Evolutionary conservation across 768 basidiomycete species (phyloP), one percentile per base, ranked within the genome.

Genomic region (Podaxis sp.): DNA sequence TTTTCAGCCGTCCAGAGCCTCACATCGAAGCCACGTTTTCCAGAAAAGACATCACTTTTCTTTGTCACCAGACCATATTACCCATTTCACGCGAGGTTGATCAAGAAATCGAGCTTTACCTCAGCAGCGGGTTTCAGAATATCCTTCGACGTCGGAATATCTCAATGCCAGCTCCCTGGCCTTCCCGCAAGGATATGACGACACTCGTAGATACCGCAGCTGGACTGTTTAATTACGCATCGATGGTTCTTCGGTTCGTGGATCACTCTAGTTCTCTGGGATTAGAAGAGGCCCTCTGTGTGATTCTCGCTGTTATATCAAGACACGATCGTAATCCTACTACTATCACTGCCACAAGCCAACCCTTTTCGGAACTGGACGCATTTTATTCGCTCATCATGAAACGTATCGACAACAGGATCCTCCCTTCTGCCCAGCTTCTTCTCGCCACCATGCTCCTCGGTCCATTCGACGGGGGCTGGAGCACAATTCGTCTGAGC

Each of bases 241-340:
- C 71, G n/a, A 72, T 71, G 0, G 69, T 73, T 4, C 55, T 70
- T 56, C 70, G 69, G 51, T 74, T 71, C 50, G 66, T 73, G 13
- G 68, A 66, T 30, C 66, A 66, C 13, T 52, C 65, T 22, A 54
- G 58, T 4, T 57, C 55, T 13, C 66, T 65, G 15, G 38, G 37
- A 15, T 13, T 40, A 11, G 33, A 36, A 37, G 53, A 37, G 11
- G 15, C 33, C 0, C 20, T 55, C 3, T 11, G 3, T 6, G 36
- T 4, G 15, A 37, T 38, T 22, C 53, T 55, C 3, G 36, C 33
- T 4, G 53, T 55, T 24, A 55, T 37, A 10, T 46, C 13, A 30
- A 22, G 22, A 8, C 22, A 7, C 15, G 30, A 1, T 36, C 11
- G 44, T 22, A 22, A 22, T 24, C 5, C 49, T 15, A 8, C 49